Evolutionary conservation across 805 yeast genomes (phyloP).

Genomic region (Candida manassasensis): DNA sequence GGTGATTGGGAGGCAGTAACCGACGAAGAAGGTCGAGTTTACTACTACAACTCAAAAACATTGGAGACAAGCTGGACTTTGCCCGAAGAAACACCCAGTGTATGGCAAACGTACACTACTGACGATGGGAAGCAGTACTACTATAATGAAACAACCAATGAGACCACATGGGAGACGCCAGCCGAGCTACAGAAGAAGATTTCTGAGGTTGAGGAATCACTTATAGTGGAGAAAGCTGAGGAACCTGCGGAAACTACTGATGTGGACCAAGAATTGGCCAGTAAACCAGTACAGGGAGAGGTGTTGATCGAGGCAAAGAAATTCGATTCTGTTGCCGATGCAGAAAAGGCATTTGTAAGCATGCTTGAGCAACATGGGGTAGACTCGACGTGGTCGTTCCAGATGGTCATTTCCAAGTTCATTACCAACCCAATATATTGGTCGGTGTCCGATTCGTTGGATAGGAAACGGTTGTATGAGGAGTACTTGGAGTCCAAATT

Average conservation of each 20-base stretch:
- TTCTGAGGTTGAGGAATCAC: slow-evolving; percentile 3
- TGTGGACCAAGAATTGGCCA: slow-evolving; percentile 17
- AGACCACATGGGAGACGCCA: slow-evolving; percentile 83
- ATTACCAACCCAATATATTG: slow-evolving; percentile 63
- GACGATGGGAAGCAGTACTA: slow-evolving; percentile 63
- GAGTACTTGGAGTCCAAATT: slow-evolving; percentile 44
- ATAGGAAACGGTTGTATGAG: slow-evolving; percentile 60
- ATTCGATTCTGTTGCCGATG: slow-evolving; percentile 23
- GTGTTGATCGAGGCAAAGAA: slow-evolving; percentile 21
- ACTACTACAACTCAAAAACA: slow-evolving; percentile 65
- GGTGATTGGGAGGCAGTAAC: slow-evolving; percentile 57
- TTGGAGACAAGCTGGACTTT: slow-evolving; percentile 77
- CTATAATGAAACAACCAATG: slow-evolving; percentile 57
- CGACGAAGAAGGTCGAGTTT: slow-evolving; percentile 63
- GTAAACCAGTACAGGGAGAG: slow-evolving; percentile 17
- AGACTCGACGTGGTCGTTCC: slow-evolving; percentile 74
- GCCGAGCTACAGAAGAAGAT: slow-evolving; percentile 29
- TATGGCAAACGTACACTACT: slow-evolving; percentile 44
- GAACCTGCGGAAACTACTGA: slow-evolving; percentile 9
- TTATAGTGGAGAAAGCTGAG: background rate
- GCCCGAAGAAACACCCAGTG: slow-evolving; percentile 39
- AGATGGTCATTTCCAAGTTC: slow-evolving; percentile 54
- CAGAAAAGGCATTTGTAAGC: slow-evolving; percentile 42
- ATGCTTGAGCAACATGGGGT: slow-evolving; percentile 55
- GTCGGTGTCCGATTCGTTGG: slow-evolving; percentile 56